Evolutionary conservation across 306 rosid genomes (phyloP), one percentile per base, ranked within the genome.

Genomic region (Trifolium repens): DNA sequence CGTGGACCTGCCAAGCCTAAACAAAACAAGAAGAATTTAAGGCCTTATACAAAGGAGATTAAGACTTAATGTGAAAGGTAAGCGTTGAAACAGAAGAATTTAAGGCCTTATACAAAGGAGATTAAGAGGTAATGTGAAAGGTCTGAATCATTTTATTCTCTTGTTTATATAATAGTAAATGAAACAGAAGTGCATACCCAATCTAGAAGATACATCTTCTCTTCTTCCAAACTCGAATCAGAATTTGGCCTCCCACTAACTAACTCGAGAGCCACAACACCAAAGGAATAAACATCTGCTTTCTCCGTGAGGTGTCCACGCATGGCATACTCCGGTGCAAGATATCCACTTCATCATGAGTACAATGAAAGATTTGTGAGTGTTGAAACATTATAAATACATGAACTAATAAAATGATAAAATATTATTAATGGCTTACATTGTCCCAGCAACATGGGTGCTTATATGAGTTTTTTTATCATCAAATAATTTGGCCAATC

Each of bases 261-360:
- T 40, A 87, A 72, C 78, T 93, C 98, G 4, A 89, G 79, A 80
- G 90, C 96, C 78, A 93, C 88, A 74, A 93, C 96, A 6, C 98
- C 96, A 76, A 93, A 91, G 59, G 97, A 89, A 84, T 89, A 93
- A 16, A 91, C 92, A 67, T 91, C 91, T 0, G 90, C 93, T 82
- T 93, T 93, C 85, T 89, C 96, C 0, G 93, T 93, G 14, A 91
- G 89, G 83, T 83, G 92, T 64, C 98, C 97, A 40, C 90, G 88
- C 96, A 93, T 84, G 67, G 98, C 96, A 69, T 88, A 93, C 60
- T 91, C 93, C 16, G 93, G 97, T 67, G 93, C 96, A 84, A 91
- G 93, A 80, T 91, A 93, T 59, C 96, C 98, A 46, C 97, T 93
- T 49, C 72, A 89, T 32, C 43, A 57, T 4, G 15, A 75, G 30